Base-by-base conservation (phyloP, 257 asterid species). In the Mentha longifolia region DNA sequence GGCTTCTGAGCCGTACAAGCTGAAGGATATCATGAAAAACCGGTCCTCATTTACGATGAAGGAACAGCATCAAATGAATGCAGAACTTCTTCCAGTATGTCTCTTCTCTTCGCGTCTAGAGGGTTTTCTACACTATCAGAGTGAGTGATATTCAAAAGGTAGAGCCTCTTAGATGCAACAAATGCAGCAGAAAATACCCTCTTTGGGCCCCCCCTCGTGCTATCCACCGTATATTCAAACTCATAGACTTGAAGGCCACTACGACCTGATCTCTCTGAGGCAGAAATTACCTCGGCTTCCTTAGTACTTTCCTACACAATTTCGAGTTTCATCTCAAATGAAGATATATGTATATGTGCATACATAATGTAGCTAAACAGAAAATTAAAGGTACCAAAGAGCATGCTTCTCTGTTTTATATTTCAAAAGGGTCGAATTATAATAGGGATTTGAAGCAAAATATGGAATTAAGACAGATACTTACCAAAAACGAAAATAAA, bases 141-240 rank as follows among this genome's bases (percentile, higher is more conserved):
- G 59, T 91, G 85, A 61, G 85, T 68, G 51, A 91, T 89, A 58
- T 88, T 94, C 70, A 94, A 70, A 73, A 94, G 91, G 81, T 85
- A 94, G 77, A 94, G 97, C 85, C 76, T 91, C 75, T 86, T 90
- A 11, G 97, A 86, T 2, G 85, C 67, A 54, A 87, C 97, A 70
- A 94, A 91, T 42, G 99, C 97, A 67, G 96, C 97, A 61, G 97
- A 80, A 78, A 94, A 86, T 5, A 94, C 85, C 82, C 97, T 85
- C 86, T 94, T 94, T 78, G 73, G 79, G 66, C 97, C 99, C 65
- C 97, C 97, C 61, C 97, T 80, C 17, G 89, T 85, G 87, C 99
- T 94, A 74, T 94, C 99, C 19, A 94, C 67, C 80, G 74, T 88
- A 85, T 94, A 94, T 73, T 94, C 99, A 76, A 94, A 82, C 83